phyloP scores from a whole-genome alignment of 2,329 filamentous ascomycete species.

The Nothophaeocryptopus gaeumannii region DNA sequence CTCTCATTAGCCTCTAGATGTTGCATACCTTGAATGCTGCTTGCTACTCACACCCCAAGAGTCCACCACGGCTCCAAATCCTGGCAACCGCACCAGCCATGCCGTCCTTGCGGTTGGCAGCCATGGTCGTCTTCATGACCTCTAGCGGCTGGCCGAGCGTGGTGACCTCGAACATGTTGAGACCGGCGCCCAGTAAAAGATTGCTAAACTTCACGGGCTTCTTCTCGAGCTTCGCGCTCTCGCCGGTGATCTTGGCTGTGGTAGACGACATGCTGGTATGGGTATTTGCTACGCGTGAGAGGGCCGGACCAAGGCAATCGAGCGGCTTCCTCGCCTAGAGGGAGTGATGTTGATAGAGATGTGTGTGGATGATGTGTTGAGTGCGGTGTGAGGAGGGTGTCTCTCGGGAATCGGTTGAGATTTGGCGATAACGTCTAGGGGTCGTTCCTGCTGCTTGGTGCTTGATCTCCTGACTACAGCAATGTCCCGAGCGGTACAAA shows the following conservation, averaged over 20 bases:
- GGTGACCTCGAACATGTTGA: slow-evolving; percentile 91
- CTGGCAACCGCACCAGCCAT: slow-evolving; percentile 77
- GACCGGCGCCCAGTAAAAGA: slow-evolving; percentile 84
- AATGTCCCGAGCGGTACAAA: too few species aligned
- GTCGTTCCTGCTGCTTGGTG: too few species aligned
- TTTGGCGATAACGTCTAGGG: too few species aligned
- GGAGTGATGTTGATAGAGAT: slow-evolving; percentile 15
- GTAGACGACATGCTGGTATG: slow-evolving; percentile 48
- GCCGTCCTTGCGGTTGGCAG: slow-evolving; percentile 86
- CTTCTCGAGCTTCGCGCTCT: slow-evolving; percentile 70
- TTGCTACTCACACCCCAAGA: slow-evolving; percentile 77
- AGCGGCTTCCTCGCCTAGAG: slow-evolving; percentile 74
- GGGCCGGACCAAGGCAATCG: slow-evolving; percentile 95
- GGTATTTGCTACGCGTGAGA: background rate
- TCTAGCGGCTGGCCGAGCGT: slow-evolving; percentile 80
- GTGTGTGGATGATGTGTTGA: slow-evolving; percentile 20
- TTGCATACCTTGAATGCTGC: background rate
- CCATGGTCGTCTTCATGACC: slow-evolving; percentile 99
- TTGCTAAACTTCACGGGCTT: slow-evolving; percentile 99
- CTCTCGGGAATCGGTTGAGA: too few species aligned
- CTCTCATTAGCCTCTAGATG: slow-evolving; percentile 1
- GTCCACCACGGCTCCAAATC: slow-evolving; percentile 91
- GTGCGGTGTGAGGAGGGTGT: slow-evolving; percentile 5
- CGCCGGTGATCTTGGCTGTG: slow-evolving; percentile 31
- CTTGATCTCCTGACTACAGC: too few species aligned